Evolutionary conservation across 2,329 filamentous ascomycete genomes (phyloP).

Genomic region (Herpotrichia juniperi): DNA sequence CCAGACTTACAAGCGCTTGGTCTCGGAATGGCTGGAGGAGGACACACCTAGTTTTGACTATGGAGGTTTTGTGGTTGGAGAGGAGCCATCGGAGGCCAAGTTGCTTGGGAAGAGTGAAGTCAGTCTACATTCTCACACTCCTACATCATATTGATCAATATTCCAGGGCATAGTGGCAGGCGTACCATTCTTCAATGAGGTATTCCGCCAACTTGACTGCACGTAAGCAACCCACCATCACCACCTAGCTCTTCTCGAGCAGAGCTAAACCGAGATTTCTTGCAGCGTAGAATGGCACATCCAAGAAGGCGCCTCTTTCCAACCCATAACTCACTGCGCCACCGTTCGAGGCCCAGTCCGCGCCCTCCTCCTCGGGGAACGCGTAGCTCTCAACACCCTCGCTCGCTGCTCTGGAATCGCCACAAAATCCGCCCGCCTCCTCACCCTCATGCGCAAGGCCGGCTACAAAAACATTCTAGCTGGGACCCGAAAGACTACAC

Average conservation of each 20-base stretch:
- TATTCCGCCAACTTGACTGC: slow-evolving; percentile 89
- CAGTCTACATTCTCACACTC: slow-evolving; percentile 15
- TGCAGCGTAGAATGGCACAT: slow-evolving; percentile 84
- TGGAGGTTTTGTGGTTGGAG: slow-evolving; percentile 93
- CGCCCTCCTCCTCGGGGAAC: slow-evolving; percentile 85
- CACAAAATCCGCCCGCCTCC: slow-evolving; percentile 61
- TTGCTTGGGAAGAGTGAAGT: slow-evolving; percentile 65
- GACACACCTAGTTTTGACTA: slow-evolving; percentile 98
- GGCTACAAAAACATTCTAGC: slow-evolving; percentile 87
- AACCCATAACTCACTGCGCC: slow-evolving; percentile 67
- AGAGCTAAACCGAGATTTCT: neutral
- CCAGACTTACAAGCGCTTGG: slow-evolving; percentile 78
- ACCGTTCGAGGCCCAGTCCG: slow-evolving; percentile 86
- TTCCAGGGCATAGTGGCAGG: slow-evolving; percentile 80
- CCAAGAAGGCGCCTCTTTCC: slow-evolving; percentile 73
- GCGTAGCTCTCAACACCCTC: slow-evolving; percentile 89
- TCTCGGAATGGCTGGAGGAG: slow-evolving; percentile 88
- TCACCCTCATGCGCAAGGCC: slow-evolving; percentile 59
- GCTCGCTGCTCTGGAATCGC: slow-evolving; percentile 92
- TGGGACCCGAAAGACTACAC: slow-evolving; percentile 95
- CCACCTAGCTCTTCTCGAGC: neutral
- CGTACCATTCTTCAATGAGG: slow-evolving; percentile 92
- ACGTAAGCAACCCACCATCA: slow-evolving; percentile 59
- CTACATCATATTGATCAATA: slow-evolving; percentile 1
- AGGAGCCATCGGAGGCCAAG: slow-evolving; percentile 57